phyloP scores from a whole-genome alignment of 2,329 filamentous ascomycete species.

The Acrocalymma vagum region DNA sequence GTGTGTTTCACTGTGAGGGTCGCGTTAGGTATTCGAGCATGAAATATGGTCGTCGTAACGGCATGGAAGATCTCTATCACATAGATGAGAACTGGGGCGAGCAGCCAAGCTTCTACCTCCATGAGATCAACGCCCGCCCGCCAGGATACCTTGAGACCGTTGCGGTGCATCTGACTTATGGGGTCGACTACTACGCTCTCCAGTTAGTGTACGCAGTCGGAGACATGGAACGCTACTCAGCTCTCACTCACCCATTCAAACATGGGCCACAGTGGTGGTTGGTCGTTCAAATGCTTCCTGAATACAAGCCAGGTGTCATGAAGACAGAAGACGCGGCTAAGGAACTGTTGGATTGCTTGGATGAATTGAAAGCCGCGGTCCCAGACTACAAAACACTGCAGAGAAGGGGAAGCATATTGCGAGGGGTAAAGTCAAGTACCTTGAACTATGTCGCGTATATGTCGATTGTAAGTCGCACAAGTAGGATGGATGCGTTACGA shows the following conservation, averaged over 20 bases:
- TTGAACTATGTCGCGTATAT: no score
- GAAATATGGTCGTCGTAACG: constrained; percentile 14
- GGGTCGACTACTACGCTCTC: constrained; percentile 24
- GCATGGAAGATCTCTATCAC: constrained; percentile 7
- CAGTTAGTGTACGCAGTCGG: constrained; percentile 14
- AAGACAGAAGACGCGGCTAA: constrained; percentile 7
- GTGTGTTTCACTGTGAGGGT: constrained; percentile 12
- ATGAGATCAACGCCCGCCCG: constrained; percentile 26
- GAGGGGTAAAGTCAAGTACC: no score
- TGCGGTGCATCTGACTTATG: constrained; percentile 14
- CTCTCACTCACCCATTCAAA: constrained; percentile 23
- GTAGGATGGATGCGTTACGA: no score
- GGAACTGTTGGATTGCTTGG: constrained; percentile 2
- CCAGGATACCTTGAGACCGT: constrained; percentile 15
- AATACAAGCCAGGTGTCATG: constrained; percentile 5
- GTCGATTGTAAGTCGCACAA: no score
- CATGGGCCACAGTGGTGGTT: constrained; percentile 9
- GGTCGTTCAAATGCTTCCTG: constrained; percentile 5
- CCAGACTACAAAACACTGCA: constrained; percentile 3
- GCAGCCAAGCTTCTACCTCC: constrained; percentile 12
- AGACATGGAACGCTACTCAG: constrained; percentile 21
- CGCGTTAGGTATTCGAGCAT: constrained; percentile 9
- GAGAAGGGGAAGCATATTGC: no score
- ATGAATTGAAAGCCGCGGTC: not conserved
- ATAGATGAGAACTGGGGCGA: constrained; percentile 1